These are phyloP conservation scores for Blastobotrys persicus DNA, from an alignment of 1,139 yeast genomes.

Conservation along the genomic window DNA sequence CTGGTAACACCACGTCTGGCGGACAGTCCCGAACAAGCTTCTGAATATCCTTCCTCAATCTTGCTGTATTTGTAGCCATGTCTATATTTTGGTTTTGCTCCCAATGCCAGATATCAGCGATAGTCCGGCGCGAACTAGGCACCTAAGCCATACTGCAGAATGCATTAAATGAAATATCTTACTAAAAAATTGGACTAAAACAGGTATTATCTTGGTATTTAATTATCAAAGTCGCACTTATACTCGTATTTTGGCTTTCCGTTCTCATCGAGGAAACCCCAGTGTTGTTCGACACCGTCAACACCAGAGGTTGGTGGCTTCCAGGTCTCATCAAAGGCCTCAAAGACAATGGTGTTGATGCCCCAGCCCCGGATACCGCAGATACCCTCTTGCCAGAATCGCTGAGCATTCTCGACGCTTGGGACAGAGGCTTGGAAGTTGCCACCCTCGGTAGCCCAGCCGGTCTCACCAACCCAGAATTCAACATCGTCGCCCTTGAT, in stretches of 20 bases:
- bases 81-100: no score
- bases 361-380: slow-evolving; percentile 97
- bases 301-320: slow-evolving; percentile 85
- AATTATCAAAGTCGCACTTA: slow-evolving; percentile 12
- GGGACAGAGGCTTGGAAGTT: slow-evolving; percentile 55
- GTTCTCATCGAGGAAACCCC: slow-evolving; percentile 81
- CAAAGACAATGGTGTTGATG: slow-evolving; percentile 84
- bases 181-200: no score
- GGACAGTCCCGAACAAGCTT: slow-evolving; percentile 20
- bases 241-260: slow-evolving; percentile 37
- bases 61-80: slow-evolving; percentile 12
- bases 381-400: slow-evolving; percentile 81
- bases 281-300: slow-evolving; percentile 81
- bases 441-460: slow-evolving; percentile 94
- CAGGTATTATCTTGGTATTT: not conserved
- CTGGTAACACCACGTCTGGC: slow-evolving; percentile 19
- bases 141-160: no score
- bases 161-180: no score
- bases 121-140: no score
- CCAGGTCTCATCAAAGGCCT: slow-evolving; percentile 95
- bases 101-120: no score
- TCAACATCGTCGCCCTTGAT: slow-evolving; percentile 78
- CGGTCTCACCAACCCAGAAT: slow-evolving; percentile 98
- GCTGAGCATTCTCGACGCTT: slow-evolving; percentile 65
- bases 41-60: slow-evolving; percentile 22